Evolutionary conservation across 2,329 filamentous ascomycete species (phyloP), one percentile per base, ranked within the genome.

Genomic region (Talaromyces pinophilus): DNA sequence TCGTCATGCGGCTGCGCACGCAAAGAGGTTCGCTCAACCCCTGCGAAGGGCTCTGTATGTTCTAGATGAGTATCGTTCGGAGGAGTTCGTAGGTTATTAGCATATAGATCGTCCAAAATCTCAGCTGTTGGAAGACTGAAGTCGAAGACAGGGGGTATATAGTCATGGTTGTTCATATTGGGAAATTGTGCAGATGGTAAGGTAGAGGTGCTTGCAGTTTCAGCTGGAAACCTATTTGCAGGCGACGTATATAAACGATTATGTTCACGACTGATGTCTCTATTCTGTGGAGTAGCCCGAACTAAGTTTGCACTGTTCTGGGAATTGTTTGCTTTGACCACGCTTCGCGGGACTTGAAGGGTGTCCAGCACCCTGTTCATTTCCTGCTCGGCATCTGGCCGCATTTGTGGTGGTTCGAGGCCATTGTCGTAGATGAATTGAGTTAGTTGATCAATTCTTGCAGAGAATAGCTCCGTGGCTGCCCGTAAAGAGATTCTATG

Each of bases 371-470:
- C 76, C 64, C 75, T 71, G n/a, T 76, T 78, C 69, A 79, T 77
- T 1, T 73, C 76, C 25, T 69, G 69, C 62, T 79, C 77, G 65
- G 78, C 77, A 33, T 78, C 77, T 5, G 73, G 71, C 5, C 76
- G 72, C 80, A 81, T 81, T 0, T 70, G 68, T 0, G 80, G 80
- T 1, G 77, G 75, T 35, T 78, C 72, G 2, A 81, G 71, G 3
- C 78, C 78, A 69, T 79, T 72, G 19, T 80, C 77, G 54, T 75
- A 68, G n/a, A 82, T 81, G 35, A 81, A 82, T 28, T 78, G 75
- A 65, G 70, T 74, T 19, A 79, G 70, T 65, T 79, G 77, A 64
- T 79, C 77, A 57, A 79, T 77, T 54, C 77, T 69, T 1, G 75
- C 72, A 2, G 77, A 78, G 63, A 79, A 79, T 0, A 79, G 67